These are phyloP conservation scores for Fusarium beomiforme DNA, from an alignment of 2,329 filamentous ascomycete genomes.

Conservation along the genomic window DNA sequence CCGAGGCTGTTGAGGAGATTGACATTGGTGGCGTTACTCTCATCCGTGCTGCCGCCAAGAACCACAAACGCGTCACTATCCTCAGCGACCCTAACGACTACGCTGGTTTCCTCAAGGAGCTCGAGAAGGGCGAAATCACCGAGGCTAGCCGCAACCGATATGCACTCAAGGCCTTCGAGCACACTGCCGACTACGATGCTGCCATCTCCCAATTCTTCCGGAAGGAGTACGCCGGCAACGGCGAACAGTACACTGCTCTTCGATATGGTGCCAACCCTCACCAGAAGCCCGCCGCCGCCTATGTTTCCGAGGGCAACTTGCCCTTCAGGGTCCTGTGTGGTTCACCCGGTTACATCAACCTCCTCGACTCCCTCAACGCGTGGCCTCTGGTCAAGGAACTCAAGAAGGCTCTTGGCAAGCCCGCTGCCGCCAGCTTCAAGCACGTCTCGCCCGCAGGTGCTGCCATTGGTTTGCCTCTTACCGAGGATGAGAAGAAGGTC, in stretches of 20 bases:
- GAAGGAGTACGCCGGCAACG: constrained; percentile 91
- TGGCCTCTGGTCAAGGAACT: constrained; percentile 98
- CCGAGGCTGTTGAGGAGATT: constrained; percentile 97
- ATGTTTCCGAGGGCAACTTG: constrained; percentile 74
- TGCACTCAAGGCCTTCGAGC: constrained; percentile 97
- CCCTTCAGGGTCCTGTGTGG: constrained; percentile 96
- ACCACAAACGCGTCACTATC: constrained; percentile 94
- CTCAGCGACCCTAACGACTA: constrained; percentile 95
- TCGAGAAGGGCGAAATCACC: constrained; percentile 86
- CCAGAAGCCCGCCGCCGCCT: constrained; percentile 95
- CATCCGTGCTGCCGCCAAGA: constrained; percentile 96
- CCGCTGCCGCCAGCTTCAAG: constrained; percentile 98
- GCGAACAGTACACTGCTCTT: constrained; percentile 83
- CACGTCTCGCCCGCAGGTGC: constrained; percentile 97
- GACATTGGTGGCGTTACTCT: constrained; percentile 98
- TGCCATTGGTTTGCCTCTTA: constrained; percentile 89
- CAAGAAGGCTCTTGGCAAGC: constrained; percentile 84
- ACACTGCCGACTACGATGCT: constrained; percentile 95
- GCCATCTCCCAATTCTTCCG: constrained; percentile 98
- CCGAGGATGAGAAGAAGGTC: constrained; percentile 89
- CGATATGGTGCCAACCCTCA: constrained; percentile 98
- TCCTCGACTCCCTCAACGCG: constrained; percentile 94
- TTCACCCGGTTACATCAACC: constrained; percentile 95
- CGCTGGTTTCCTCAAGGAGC: constrained; percentile 89
- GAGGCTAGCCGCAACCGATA: constrained; percentile 88